A percentile compares a stretch with the other conserved stretches of the same genome.
Evolutionary conservation across 2,329 filamentous ascomycete species (phyloP).

Genomic region (Xylariaceae sp.): DNA sequence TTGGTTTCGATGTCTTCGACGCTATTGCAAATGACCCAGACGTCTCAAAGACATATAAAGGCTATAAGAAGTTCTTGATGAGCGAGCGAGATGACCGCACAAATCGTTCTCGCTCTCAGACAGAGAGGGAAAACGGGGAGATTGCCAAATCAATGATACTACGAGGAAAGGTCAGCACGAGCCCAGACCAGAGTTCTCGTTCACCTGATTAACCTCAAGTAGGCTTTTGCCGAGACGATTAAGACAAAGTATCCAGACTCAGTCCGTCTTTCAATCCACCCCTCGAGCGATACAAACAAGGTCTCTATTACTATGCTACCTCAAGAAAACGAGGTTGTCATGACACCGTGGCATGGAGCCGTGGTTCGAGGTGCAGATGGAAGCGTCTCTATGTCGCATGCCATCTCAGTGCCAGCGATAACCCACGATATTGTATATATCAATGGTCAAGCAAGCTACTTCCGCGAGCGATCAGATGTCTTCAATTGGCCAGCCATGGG

Average conservation of each 20-base stretch:
- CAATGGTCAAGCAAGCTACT: constrained; percentile 53
- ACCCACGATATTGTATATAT: constrained; percentile 50
- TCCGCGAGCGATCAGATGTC: constrained; percentile 51
- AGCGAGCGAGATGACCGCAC: constrained; percentile 20
- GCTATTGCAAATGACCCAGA: constrained; percentile 23
- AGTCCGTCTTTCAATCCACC: constrained; percentile 25
- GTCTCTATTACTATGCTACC: constrained; percentile 25
- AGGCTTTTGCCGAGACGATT: constrained; percentile 26
- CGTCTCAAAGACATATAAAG: constrained; percentile 22
- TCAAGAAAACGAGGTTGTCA: constrained; percentile 22
- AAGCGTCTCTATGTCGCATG: constrained; percentile 21
- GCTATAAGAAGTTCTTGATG: constrained; percentile 27
- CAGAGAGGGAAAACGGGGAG: constrained; percentile 21
- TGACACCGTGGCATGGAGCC: constrained; percentile 28
- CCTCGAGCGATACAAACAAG: constrained; percentile 23
- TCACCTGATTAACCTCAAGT: neutral
- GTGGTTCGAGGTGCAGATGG: constrained; percentile 17
- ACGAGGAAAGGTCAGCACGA: constrained; percentile 21
- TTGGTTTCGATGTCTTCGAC: constrained; percentile 20
- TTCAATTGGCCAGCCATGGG: constrained; percentile 50
- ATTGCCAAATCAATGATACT: constrained; percentile 28
- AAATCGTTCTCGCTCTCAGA: constrained; percentile 23
- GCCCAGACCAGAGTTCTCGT: too few species aligned
- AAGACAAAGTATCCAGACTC: constrained; percentile 18
- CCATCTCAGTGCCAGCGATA: constrained; percentile 24